Evolutionary conservation across 331 rosid genomes (phyloP).

Genomic region (Quercus tomentella): DNA sequence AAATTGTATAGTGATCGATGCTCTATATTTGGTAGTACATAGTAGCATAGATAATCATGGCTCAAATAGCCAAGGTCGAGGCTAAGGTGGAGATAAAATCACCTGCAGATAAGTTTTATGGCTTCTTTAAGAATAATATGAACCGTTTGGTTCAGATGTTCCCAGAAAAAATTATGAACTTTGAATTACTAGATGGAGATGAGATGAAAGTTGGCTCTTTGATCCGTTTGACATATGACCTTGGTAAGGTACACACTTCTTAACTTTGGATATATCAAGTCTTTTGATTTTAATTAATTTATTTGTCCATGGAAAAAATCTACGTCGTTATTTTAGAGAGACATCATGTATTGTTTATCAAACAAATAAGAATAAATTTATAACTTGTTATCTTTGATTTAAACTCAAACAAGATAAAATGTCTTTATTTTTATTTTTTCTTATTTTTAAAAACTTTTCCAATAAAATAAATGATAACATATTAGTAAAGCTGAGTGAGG

Average conservation of each 20-base stretch:
- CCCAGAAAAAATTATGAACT: not conserved
- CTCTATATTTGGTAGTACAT: too few relatives aligned
- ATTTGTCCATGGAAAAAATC: too few relatives aligned
- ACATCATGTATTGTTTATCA: too few relatives aligned
- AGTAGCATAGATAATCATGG: not conserved
- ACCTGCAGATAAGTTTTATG: constrained; percentile 10
- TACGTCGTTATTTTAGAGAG: too few relatives aligned
- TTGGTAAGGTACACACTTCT: not conserved
- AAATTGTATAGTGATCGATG: not conserved
- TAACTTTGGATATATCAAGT: too few relatives aligned
- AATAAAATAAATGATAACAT: too few relatives aligned
- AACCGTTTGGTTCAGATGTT: constrained; percentile 8
- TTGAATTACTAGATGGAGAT: constrained; percentile 9
- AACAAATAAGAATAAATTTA: too few relatives aligned
- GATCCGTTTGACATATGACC: constrained; percentile 2
- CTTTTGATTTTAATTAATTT: too few relatives aligned
- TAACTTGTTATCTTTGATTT: too few relatives aligned
- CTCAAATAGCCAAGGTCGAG: constrained; percentile 5
- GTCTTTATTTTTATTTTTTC: too few relatives aligned
- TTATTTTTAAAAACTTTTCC: too few relatives aligned
- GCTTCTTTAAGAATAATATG: constrained; percentile 15
- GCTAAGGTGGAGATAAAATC: constrained; percentile 11
- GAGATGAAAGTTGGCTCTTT: constrained; percentile 1
- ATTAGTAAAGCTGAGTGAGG: too few relatives aligned
- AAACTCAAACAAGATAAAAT: not conserved